Conservation (phyloP, 2,329 filamentous ascomycete genomes). For the Colletotrichum zoysiae region DNA sequence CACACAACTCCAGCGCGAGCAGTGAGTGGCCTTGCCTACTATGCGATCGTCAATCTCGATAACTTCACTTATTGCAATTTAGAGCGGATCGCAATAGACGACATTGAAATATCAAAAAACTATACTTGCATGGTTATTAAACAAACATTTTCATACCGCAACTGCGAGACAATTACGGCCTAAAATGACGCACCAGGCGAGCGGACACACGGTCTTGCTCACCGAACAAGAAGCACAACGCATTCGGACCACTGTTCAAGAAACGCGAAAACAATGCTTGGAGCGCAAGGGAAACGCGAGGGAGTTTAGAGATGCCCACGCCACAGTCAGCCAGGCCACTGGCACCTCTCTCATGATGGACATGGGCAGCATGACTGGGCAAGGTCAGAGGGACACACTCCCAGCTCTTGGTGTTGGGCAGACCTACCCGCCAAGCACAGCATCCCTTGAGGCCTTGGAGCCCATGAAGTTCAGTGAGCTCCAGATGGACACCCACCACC, state of each 20-base stretch:
- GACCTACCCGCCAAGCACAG: conserved; percentile 46
- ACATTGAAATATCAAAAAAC: neutral
- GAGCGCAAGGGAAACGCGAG: conserved; percentile 41
- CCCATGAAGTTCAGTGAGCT: conserved; percentile 47
- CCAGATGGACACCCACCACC: conserved; percentile 49
- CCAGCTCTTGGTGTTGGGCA: conserved; percentile 47
- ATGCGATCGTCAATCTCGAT: neutral
- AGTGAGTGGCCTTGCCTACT: neutral
- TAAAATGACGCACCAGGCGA: conserved; percentile 18
- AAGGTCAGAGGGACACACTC: conserved; percentile 45
- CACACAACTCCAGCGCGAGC: conserved; percentile 8
- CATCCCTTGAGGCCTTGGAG: conserved; percentile 42
- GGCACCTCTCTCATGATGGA: conserved; percentile 50
- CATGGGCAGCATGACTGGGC: conserved; percentile 45
- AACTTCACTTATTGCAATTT: neutral
- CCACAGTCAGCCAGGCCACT: conserved; percentile 33
- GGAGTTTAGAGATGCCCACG: conserved; percentile 23
- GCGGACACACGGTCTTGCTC: conserved; percentile 49
- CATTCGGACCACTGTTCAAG: conserved; percentile 45
- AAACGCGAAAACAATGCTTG: conserved; percentile 44
- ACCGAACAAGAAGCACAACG: conserved; percentile 49
- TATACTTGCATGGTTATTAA: too few species aligned
- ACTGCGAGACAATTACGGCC: neutral
- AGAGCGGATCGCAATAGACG: neutral
- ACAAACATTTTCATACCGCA: neutral